Percentiles rank a stretch among this genome's conserved stretches.
Conservation (phyloP, 371 early-diverging fungal genomes). For the Mortierella sp. region DNA sequence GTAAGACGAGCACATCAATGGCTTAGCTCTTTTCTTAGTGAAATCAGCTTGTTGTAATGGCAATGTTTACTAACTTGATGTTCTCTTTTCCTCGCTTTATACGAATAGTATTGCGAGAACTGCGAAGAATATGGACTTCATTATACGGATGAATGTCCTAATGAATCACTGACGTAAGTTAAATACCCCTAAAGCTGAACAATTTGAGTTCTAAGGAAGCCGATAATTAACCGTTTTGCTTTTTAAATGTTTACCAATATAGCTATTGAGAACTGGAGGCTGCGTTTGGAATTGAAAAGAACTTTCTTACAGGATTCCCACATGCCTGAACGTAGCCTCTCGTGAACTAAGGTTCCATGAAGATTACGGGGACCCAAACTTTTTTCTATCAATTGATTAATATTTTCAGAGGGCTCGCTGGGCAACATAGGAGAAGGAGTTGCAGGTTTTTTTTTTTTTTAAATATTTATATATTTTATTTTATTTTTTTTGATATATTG, state of each 20-base stretch:
- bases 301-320: conserved; percentile 33
- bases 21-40: conserved; percentile 2
- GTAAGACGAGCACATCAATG: conserved; percentile 24
- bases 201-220: background rate
- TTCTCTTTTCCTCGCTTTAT: background rate
- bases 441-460: no score
- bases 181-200: background rate
- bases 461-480: no score
- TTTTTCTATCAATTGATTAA: background rate
- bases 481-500: conserved; percentile 1
- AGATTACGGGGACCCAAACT: background rate
- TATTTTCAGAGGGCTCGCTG: background rate
- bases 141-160: conserved; percentile 77
- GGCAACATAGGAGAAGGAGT: background rate
- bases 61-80: background rate
- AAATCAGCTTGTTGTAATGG: background rate
- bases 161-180: conserved; percentile 60
- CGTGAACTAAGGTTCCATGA: background rate
- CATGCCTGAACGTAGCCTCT: conserved; percentile 38
- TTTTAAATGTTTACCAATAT: background rate
- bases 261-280: conserved; percentile 50
- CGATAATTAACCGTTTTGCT: background rate
- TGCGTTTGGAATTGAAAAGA: conserved; percentile 44
- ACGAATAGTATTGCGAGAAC: conserved; percentile 75
- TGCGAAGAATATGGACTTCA: conserved; percentile 77